phyloP scores from a whole-genome alignment of 345 rosid species.

The Orychophragmus violaceus region DNA sequence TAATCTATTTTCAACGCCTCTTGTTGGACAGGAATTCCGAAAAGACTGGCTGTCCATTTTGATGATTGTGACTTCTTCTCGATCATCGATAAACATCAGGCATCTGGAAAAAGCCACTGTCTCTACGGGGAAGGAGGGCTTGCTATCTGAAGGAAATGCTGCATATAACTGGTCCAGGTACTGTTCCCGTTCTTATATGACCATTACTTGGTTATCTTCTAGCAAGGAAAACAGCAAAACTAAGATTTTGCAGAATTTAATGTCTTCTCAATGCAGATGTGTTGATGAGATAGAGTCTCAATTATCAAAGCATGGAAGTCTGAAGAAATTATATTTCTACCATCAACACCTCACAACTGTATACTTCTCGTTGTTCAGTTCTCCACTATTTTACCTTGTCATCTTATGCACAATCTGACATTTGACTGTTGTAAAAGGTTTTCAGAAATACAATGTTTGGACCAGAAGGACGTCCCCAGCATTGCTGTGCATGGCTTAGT shows the following conservation, averaged over 20 bases:
- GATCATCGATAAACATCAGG: constrained; percentile 91
- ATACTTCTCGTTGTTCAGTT: constrained; percentile 16
- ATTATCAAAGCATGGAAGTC: constrained; percentile 94
- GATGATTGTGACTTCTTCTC: constrained; percentile 95
- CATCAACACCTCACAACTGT: constrained; percentile 95
- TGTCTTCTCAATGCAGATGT: constrained; percentile 53
- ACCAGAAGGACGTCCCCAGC: constrained; percentile 99
- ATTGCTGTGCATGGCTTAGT: constrained; percentile 99
- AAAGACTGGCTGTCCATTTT: constrained; percentile 92
- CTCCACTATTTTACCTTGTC: constrained; percentile 5
- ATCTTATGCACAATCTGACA: constrained; percentile 21
- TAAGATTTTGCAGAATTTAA: not conserved
- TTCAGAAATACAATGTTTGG: constrained; percentile 99
- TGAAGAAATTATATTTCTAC: constrained; percentile 82
- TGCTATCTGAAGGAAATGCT: constrained; percentile 96
- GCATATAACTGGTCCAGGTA: constrained; percentile 99
- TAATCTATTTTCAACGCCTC: constrained; percentile 5
- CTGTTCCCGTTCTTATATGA: constrained; percentile 7
- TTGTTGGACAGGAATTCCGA: constrained; percentile 77
- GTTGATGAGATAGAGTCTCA: constrained; percentile 92
- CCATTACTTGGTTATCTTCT: constrained; percentile 1
- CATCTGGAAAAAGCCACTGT: constrained; percentile 98
- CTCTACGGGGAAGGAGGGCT: constrained; percentile 98
- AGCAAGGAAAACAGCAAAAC: not conserved
- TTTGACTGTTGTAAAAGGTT: constrained; percentile 48